Evolutionary conservation across 768 basidiomycete genomes (phyloP), one percentile per base, ranked within the genome.

Genomic region (Amanita brunnescens): DNA sequence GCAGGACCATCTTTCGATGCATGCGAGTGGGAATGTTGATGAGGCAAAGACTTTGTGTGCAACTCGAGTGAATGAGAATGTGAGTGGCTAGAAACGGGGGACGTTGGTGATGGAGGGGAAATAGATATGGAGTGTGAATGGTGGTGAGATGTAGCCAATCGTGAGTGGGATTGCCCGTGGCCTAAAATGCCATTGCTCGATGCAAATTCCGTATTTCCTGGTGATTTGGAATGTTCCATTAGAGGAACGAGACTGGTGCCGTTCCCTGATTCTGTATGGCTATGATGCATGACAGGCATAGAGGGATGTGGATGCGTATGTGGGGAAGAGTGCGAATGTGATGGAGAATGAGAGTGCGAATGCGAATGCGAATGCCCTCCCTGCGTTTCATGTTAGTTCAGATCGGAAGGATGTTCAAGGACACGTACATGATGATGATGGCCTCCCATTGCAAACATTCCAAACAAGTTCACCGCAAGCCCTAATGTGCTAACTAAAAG

Each of bases 391-490:
- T 45, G 16, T 24, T 49, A 30, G 44, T 33, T 10, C 13, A 37
- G 46, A 23, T 41, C 37, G 13, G 40, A 26, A 16, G 51, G 21
- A 34, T 49, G 50, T 48, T 35, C 9, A 23, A 51, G 48, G 49
- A 41, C 16, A 33, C 70, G 72, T 70, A 87, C 87, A 70, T 89
- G 88, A 56, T 91, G 89, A 62, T 87, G 85, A 64, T 94, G 91
- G 3, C 92, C 93, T 4, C 96, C 96, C 77, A 96, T 99, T 1
- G 96, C 96, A 63, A 93, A 90, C 92, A 99, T 96, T 33, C 96
- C 96, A 59, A 97, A 98, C 16, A 99, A 69, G 64, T 99, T 99
- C 42, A 99, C 92, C 1, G 75, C 91, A 8, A 99, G 71, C 6
- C 96, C 96, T 23, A 97, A 66, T 3, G 84, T 79, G 55, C 91